Percentiles rank a stretch among this genome's conserved stretches.
phyloP scores from a whole-genome alignment of 805 yeast genomes.

The Zygosaccharomyces bailii region DNA sequence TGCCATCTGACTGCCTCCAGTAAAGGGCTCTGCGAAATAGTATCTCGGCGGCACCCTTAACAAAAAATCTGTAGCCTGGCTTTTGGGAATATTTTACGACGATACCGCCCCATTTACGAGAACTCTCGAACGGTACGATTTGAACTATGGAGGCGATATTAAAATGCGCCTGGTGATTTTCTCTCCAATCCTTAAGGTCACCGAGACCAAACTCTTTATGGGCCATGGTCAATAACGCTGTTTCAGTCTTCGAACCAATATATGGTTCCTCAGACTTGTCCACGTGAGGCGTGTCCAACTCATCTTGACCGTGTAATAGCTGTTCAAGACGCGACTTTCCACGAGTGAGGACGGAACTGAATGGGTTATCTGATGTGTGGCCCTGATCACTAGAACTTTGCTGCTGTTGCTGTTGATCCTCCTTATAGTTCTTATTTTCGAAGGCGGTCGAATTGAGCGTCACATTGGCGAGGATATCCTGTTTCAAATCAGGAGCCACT shows the following conservation, averaged over 20 bases:
- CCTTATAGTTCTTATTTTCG: conserved; percentile 50
- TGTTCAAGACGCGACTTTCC: conserved; percentile 15
- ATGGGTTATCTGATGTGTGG: conserved; percentile 29
- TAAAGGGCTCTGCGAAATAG: conserved; percentile 59
- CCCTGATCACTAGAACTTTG: conserved; percentile 10
- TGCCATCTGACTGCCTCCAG: conserved; percentile 35
- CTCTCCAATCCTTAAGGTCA: conserved; percentile 39
- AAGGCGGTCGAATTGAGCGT: conserved; percentile 86
- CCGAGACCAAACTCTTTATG: conserved; percentile 50
- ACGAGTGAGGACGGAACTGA: conserved; percentile 10
- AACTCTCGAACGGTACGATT: conserved; percentile 84
- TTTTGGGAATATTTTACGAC: conserved; percentile 49
- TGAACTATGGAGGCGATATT: conserved; percentile 51
- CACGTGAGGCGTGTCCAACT: conserved; percentile 15
- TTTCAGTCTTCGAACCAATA: conserved; percentile 92
- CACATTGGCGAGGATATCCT: conserved; percentile 52
- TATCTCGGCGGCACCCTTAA: conserved; percentile 96
- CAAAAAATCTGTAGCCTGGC: conserved; percentile 51
- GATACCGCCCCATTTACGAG: conserved; percentile 89
- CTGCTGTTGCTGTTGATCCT: conserved; percentile 9
- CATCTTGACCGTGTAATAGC: conserved; percentile 20
- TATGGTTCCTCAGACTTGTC: conserved; percentile 50
- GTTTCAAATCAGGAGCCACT: conserved; percentile 17
- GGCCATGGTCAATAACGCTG: conserved; percentile 75
- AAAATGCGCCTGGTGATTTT: conserved; percentile 27